Base-by-base conservation (phyloP, 2,329 filamentous ascomycete genomes). In the Xylaria sp. region DNA sequence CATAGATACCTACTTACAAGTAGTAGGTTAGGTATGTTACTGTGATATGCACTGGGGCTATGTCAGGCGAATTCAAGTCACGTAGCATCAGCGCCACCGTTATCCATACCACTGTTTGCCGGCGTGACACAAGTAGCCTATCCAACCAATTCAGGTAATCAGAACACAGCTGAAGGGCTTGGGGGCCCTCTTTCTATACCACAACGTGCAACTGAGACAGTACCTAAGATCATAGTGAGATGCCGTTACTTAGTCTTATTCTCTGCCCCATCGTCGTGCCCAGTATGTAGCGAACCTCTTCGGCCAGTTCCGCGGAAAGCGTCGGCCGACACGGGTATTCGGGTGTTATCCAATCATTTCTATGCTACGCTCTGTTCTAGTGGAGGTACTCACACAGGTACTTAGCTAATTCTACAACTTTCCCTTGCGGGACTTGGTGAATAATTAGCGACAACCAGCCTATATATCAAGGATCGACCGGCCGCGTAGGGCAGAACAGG, bases 301-400 rank as follows among this genome's bases (percentile, higher is more conserved):
- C 51, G 37, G 37, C 13, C 61, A 34, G 31, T 55, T 48, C 61
- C 61, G 61, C 52, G 44, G n/a, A 31, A 31, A 44, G 46, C 20
- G 28, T 55, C 28, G 52, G 18, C 28, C 25, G 51, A 31, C 13
- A 13, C 7, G n/a, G 46, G 46, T 18, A 7, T 34, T 34, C 25
- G 28, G 51, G 51, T 15, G 7, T 31, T 20, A 20, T 55, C 25
- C 28, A 55, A 15, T 20, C 28, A 37, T 55, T 28, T 52, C 23
- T 25, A n/a, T 34, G 6, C 18, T 25, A 37, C 15, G 10, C 18
- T 20, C 20, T n/a, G 52, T 55, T 37, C 52, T 9, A 37, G 51
- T 31, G 10, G 9, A 25, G 39, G 39, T 41, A 41, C 34, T 37
- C 34, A 37, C 10, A 37, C 10, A 37, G 34, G 34, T 37, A 10